Conservation (phyloP, 2,329 filamentous ascomycete species). For the Neofusicoccum kwambonambiense region DNA sequence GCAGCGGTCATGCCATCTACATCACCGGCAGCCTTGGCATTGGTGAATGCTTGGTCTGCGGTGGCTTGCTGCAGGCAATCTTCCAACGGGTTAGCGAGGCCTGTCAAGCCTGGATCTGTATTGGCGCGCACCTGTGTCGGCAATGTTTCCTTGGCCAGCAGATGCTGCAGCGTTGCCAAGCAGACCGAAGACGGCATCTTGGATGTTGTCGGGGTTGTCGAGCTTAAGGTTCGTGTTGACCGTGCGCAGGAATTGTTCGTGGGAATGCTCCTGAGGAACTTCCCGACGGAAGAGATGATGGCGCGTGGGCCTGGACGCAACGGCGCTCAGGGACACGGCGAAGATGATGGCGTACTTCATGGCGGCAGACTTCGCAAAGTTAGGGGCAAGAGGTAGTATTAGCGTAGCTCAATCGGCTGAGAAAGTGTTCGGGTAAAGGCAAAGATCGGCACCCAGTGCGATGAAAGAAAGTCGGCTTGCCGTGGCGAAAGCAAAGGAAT, state of each 20-base stretch:
- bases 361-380: neutral
- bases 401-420: neutral
- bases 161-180: slow-evolving; percentile 53
- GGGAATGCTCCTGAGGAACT: slow-evolving; percentile 59
- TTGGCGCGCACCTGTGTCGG: slow-evolving; percentile 41
- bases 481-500: neutral
- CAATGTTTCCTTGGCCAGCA: slow-evolving; percentile 49
- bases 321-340: slow-evolving; percentile 28
- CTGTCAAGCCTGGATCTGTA: neutral
- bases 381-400: neutral
- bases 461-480: neutral
- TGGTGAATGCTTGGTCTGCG: slow-evolving; percentile 61
- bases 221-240: slow-evolving; percentile 45
- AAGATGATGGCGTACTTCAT: neutral
- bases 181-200: slow-evolving; percentile 52
- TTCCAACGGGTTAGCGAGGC: slow-evolving; percentile 18
- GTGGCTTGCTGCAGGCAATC: slow-evolving; percentile 61
- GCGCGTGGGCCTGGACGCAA: slow-evolving; percentile 27
- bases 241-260: slow-evolving; percentile 49
- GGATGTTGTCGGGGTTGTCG: slow-evolving; percentile 51
- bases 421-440: neutral
- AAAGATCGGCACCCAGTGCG: neutral
- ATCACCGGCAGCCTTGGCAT: slow-evolving; percentile 54
- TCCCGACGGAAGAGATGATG: slow-evolving; percentile 40
- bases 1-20: slow-evolving; percentile 55